A percentile compares a stretch with the other conserved stretches of the same genome.
Evolutionary conservation across 306 rosid genomes (phyloP).

Genomic region (Lathyrus oleraceus): DNA sequence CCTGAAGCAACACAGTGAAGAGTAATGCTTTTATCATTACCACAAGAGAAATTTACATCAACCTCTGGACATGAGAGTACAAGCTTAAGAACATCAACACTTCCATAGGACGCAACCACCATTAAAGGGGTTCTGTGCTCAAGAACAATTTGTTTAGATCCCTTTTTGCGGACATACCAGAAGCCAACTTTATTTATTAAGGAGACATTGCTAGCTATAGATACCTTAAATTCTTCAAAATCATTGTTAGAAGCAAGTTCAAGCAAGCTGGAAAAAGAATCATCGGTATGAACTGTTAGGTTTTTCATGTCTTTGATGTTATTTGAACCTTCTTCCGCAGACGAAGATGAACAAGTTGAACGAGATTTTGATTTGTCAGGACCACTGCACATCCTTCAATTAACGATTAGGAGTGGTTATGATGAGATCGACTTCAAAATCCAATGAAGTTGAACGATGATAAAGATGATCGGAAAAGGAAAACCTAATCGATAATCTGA

Average conservation of each 20-base stretch:
- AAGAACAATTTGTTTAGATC: no score
- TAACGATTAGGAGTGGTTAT: conserved; percentile 34
- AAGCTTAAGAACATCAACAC: no score
- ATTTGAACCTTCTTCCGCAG: conserved; percentile 46
- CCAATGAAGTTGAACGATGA: no score
- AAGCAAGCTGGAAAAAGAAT: conserved; percentile 62
- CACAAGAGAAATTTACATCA: no score
- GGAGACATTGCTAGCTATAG: conserved; percentile 50
- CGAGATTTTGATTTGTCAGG: conserved; percentile 59
- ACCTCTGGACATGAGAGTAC: no score
- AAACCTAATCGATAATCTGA: conserved; percentile 32
- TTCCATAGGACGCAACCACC: no score
- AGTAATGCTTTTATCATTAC: no score
- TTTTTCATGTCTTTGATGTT: conserved; percentile 57
- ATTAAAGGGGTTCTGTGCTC: no score
- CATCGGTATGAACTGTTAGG: conserved; percentile 54
- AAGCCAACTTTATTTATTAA: conserved; percentile 58
- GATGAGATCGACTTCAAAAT: conserved; percentile 45
- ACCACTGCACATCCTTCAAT: conserved; percentile 70
- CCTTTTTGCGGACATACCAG: no score
- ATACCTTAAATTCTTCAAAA: conserved; percentile 59
- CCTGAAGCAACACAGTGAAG: no score
- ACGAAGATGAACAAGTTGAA: conserved; percentile 31
- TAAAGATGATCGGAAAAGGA: conserved; percentile 1
- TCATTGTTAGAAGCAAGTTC: conserved; percentile 88